Evolutionary conservation across 176 grass and related monocot genomes (phyloP).

Genomic region (Bolboschoenus planiculmis): DNA sequence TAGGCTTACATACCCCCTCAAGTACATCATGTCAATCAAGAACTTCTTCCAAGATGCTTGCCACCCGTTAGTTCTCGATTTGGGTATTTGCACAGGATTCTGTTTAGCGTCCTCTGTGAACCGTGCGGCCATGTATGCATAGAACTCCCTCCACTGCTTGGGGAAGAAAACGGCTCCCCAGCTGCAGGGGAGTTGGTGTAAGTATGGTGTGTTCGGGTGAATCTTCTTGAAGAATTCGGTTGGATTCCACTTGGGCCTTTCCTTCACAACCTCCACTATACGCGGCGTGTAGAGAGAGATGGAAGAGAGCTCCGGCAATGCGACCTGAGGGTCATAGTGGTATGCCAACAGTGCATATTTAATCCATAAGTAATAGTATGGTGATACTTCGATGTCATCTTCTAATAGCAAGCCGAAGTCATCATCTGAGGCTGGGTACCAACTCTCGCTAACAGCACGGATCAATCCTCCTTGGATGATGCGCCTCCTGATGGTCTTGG

Average conservation of each 20-base stretch:
- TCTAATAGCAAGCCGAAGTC: constrained; percentile 90
- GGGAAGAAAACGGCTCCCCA: constrained; percentile 99
- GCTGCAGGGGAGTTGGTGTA: constrained; percentile 97
- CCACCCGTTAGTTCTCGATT: constrained; percentile 88
- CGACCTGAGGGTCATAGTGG: constrained; percentile 63
- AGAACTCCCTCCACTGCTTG: constrained; percentile 98
- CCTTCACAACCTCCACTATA: constrained; percentile 78
- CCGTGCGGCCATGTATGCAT: constrained; percentile 74
- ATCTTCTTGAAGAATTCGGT: constrained; percentile 58
- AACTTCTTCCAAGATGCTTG: constrained; percentile 99
- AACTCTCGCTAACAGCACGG: constrained; percentile 96
- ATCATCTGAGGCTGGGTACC: constrained; percentile 68
- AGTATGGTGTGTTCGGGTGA: constrained; percentile 85
- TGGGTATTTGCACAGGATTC: constrained; percentile 84
- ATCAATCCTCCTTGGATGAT: constrained; percentile 96
- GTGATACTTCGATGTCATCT: constrained; percentile 98
- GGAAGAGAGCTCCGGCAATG: constrained; percentile 74
- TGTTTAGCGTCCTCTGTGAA: constrained; percentile 90
- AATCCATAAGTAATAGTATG: constrained; percentile 95
- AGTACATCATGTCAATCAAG: constrained; percentile 99
- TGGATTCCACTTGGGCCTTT: constrained; percentile 75
- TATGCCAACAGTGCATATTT: constrained; percentile 89
- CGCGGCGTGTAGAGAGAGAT: constrained; percentile 98
- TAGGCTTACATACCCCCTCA: constrained; percentile 73
- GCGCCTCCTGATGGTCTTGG: constrained; percentile 60